Base-by-base conservation (phyloP, 2,329 filamentous ascomycete genomes). In the Coniochaeta prunicola region DNA sequence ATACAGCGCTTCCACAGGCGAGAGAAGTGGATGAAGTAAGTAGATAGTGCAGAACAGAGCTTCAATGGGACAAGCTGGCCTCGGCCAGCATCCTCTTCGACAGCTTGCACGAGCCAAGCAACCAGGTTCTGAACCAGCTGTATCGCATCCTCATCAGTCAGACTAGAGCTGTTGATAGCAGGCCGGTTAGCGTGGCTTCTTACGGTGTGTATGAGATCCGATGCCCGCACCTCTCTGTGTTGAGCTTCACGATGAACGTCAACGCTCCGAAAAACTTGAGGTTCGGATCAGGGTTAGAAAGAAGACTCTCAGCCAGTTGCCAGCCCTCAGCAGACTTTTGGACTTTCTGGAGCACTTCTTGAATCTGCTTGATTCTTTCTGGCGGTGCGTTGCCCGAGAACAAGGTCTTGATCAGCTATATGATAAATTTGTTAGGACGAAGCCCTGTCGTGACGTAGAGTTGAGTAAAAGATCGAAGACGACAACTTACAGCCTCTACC, bases 211-310 rank as follows among this genome's bases (percentile, higher is more conserved):
- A 17, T 19, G 17, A 10, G 28, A 19, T 21, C 13, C 6, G 7
- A n/a, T 7, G 40, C 13, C 67, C 78, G 63, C 76, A 89, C 88
- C 87, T 91, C 69, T 94, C 91, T n/a, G 87, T 88, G 70, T 97
- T 97, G 60, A 97, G 84, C 75, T 97, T 99, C 66, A 97, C 86
- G 56, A 91, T 96, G 64, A 97, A 88, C 0, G 93, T 97, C 60
- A 97, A 80, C 31, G 92, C 93, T 15, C 91, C 94, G 70, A 96
- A 96, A 74, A 97, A 97, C 63, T 89, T 88, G 64, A 94, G 85
- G 66, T 92, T 88, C 61, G 89, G 83, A 64, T 90, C 86, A 24
- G 82, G 76, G 53, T 21, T 26, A 56, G 77, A 77, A 12, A 97
- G 77, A 15, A 97, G 79, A 57, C 85, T 84, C 68, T 93, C 87